Evolutionary conservation across 345 rosid genomes (phyloP).

Genomic region (Lepidium aucheri): DNA sequence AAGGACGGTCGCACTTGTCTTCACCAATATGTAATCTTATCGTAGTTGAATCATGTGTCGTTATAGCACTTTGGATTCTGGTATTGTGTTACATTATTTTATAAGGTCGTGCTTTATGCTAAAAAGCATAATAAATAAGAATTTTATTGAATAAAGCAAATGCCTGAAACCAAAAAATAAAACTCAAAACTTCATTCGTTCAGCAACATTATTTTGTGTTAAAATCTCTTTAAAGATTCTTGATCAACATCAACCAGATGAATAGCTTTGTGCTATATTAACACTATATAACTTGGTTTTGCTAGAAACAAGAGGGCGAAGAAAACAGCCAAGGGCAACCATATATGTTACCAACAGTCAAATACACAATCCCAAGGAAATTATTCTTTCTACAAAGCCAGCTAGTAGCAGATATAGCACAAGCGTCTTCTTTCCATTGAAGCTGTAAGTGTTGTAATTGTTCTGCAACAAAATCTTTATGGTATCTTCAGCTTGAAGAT

Average conservation of each 20-base stretch:
- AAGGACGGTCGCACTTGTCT: background rate
- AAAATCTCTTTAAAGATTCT: background rate
- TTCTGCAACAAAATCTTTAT: too few species aligned
- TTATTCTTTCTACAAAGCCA: too few species aligned
- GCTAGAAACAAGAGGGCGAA: slow-evolving; percentile 66
- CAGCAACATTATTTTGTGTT: background rate
- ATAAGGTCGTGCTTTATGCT: too few species aligned
- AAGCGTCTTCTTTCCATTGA: too few species aligned
- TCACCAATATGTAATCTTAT: background rate
- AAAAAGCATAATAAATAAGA: background rate
- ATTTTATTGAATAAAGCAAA: slow-evolving; percentile 10
- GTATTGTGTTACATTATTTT: background rate
- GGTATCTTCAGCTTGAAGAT: too few species aligned
- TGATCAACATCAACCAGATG: background rate
- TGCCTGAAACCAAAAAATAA: slow-evolving; percentile 38
- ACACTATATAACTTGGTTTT: slow-evolving; percentile 56
- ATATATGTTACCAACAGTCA: too few species aligned
- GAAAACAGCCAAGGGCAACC: slow-evolving; percentile 56
- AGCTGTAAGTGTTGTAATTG: too few species aligned
- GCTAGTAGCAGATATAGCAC: too few species aligned
- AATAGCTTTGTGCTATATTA: background rate
- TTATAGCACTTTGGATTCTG: background rate
- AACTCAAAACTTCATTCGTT: background rate
- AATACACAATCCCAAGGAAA: too few species aligned
- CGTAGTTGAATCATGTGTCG: background rate